Evolutionary conservation across 768 basidiomycete genomes (phyloP).

Genomic region (Baorangia bicolor): DNA sequence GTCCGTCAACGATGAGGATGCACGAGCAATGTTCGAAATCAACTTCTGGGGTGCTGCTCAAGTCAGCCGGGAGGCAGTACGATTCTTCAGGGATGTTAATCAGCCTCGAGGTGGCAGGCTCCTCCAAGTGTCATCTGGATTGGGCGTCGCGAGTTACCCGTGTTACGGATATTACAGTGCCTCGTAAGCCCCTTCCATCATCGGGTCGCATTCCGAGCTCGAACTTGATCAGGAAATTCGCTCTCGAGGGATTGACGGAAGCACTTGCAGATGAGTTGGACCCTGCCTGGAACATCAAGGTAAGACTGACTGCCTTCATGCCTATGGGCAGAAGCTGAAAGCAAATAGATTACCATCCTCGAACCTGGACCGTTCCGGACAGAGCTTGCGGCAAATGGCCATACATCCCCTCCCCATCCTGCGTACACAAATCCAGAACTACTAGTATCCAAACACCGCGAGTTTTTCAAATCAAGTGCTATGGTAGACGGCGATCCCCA

Average conservation of each 20-base stretch:
- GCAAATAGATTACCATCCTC: slow-evolving; percentile 21
- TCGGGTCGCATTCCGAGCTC: neutral
- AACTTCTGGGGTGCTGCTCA: slow-evolving; percentile 34
- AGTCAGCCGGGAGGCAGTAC: slow-evolving; percentile 34
- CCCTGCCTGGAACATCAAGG: slow-evolving; percentile 24
- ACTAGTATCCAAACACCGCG: slow-evolving; percentile 6
- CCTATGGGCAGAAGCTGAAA: neutral
- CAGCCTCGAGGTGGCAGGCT: slow-evolving; percentile 35
- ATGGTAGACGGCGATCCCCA: slow-evolving; percentile 12
- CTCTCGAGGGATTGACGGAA: slow-evolving; percentile 31
- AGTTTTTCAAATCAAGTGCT: neutral
- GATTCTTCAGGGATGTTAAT: slow-evolving; percentile 38
- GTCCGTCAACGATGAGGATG: slow-evolving; percentile 29
- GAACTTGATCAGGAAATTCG: slow-evolving; percentile 14
- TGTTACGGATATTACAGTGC: slow-evolving; percentile 26
- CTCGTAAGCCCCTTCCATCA: slow-evolving; percentile 13
- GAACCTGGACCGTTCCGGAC: slow-evolving; percentile 22
- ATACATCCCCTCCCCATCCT: slow-evolving; percentile 5
- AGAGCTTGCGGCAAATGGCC: neutral
- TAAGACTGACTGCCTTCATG: neutral
- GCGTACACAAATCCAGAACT: slow-evolving; percentile 19
- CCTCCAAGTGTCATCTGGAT: slow-evolving; percentile 34
- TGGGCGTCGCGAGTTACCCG: slow-evolving; percentile 15
- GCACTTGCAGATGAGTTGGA: slow-evolving; percentile 7
- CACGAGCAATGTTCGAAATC: slow-evolving; percentile 38